phyloP scores from a whole-genome alignment of 352 stramenopile genomes.

The Phytophthora aleatoria region DNA sequence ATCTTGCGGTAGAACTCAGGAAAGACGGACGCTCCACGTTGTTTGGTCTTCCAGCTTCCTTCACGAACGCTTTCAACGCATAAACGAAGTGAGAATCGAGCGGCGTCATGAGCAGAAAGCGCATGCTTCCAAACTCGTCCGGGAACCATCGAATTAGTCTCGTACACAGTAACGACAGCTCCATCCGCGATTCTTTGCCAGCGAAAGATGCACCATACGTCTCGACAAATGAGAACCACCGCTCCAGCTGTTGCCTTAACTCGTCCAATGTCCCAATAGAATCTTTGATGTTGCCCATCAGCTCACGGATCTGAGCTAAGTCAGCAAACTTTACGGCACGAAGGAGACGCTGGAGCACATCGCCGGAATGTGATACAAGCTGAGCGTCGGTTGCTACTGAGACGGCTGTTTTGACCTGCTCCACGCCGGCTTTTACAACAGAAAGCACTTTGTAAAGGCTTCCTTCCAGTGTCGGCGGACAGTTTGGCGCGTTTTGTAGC shows the following conservation, averaged over 20 bases:
- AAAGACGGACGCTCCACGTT: constrained; percentile 9
- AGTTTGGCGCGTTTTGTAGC: constrained; percentile 43
- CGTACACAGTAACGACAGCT: constrained; percentile 44
- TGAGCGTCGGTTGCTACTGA: constrained; percentile 2
- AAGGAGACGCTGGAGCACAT: constrained; percentile 37
- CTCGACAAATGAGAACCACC: constrained; percentile 47
- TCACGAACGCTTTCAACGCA: constrained; percentile 40
- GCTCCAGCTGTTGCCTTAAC: constrained; percentile 45
- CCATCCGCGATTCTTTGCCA: constrained; percentile 49
- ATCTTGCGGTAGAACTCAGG: constrained; percentile 10
- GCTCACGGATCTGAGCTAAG: constrained; percentile 20
- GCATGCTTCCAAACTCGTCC: constrained; percentile 35
- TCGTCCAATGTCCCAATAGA: constrained; percentile 17
- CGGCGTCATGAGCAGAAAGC: constrained; percentile 31
- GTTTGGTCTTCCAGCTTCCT: constrained; percentile 26
- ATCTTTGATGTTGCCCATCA: constrained; percentile 36
- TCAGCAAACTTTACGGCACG: constrained; percentile 35
- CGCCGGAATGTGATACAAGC: constrained; percentile 38
- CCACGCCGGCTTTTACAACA: constrained; percentile 28
- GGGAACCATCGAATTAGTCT: constrained; percentile 56
- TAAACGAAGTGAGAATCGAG: constrained; percentile 42
- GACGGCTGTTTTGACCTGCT: constrained; percentile 6
- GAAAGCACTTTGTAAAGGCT: constrained; percentile 41
- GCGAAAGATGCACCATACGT: constrained; percentile 26
- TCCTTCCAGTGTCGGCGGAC: constrained; percentile 35